Percentiles rank a stretch among this genome's conserved stretches.
phyloP scores from a whole-genome alignment of 2,329 filamentous ascomycete species.

The Epichloe aotearoae region DNA sequence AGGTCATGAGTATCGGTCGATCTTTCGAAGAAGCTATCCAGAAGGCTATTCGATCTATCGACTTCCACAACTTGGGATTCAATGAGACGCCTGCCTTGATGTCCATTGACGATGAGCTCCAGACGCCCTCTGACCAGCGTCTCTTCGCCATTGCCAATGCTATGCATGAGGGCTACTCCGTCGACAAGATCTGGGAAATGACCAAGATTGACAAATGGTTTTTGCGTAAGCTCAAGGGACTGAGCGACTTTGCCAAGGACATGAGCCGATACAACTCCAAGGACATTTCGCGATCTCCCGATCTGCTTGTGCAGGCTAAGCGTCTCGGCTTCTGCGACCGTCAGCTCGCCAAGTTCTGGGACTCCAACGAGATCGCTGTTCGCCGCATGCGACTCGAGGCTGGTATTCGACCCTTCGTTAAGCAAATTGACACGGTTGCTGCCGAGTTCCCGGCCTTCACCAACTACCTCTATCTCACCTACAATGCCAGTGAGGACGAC shows the following conservation, averaged over 20 bases:
- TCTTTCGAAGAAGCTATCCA: slow-evolving; percentile 98
- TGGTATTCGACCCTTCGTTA: slow-evolving; percentile 78
- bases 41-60: slow-evolving; percentile 90
- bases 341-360: slow-evolving; percentile 87
- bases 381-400: slow-evolving; percentile 73
- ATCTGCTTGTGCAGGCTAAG: slow-evolving; percentile 72
- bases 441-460: slow-evolving; percentile 91
- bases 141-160: slow-evolving; percentile 96
- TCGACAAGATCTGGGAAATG: slow-evolving; percentile 96
- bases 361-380: slow-evolving; percentile 85
- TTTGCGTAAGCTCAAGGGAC: slow-evolving; percentile 75
- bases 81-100: slow-evolving; percentile 84
- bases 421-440: slow-evolving; percentile 97
- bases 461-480: slow-evolving; percentile 94
- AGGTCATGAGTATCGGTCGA: slow-evolving; percentile 95
- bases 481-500: slow-evolving; percentile 82
- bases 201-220: slow-evolving; percentile 99
- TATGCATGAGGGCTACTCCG: slow-evolving; percentile 85
- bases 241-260: slow-evolving; percentile 76
- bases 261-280: slow-evolving; percentile 55
- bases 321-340: slow-evolving; percentile 88
- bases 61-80: slow-evolving; percentile 91
- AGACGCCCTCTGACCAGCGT: slow-evolving; percentile 94
- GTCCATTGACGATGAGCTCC: slow-evolving; percentile 90
- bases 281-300: slow-evolving; percentile 49